phyloP scores from a whole-genome alignment of 2,329 filamentous ascomycete genomes.

The Xenosphaeropsis pyriputrescens region DNA sequence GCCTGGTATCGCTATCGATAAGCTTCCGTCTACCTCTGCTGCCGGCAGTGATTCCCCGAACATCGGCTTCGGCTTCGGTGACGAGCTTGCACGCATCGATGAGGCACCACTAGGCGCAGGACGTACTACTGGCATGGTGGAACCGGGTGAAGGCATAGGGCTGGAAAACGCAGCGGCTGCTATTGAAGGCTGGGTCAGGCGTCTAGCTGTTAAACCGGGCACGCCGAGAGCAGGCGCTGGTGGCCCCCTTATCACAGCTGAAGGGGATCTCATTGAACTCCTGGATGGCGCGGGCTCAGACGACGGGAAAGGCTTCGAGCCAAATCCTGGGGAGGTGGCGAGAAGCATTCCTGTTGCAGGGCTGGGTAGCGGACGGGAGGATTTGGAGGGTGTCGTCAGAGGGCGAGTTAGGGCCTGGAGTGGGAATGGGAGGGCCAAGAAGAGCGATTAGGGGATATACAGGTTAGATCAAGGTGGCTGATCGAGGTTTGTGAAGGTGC shows the following conservation, averaged over 20 bases:
- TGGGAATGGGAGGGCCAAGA: background rate
- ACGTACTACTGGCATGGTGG: slow-evolving; percentile 29
- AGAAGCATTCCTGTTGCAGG: slow-evolving; percentile 5
- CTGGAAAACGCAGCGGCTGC: slow-evolving; percentile 77
- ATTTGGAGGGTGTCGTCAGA: background rate
- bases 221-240: slow-evolving; percentile 25
- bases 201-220: slow-evolving; percentile 50
- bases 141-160: slow-evolving; percentile 21
- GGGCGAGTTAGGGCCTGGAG: background rate
- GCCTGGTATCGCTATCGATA: slow-evolving; percentile 60
- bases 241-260: slow-evolving; percentile 20
- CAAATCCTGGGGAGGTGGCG: slow-evolving; percentile 7
- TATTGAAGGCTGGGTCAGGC: slow-evolving; percentile 81
- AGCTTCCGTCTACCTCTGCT: slow-evolving; percentile 49
- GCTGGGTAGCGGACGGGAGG: slow-evolving; percentile 9
- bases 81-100: slow-evolving; percentile 24
- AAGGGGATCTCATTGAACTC: slow-evolving; percentile 58
- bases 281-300: slow-evolving; percentile 44
- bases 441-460: background rate
- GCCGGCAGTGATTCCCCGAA: slow-evolving; percentile 39
- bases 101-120: slow-evolving; percentile 17
- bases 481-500: too few relatives aligned
- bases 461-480: too few relatives aligned
- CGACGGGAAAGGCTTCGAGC: slow-evolving; percentile 25
- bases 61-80: slow-evolving; percentile 35